Conservation (phyloP, 352 stramenopile genomes). For the Discostella stelligera region DNA sequence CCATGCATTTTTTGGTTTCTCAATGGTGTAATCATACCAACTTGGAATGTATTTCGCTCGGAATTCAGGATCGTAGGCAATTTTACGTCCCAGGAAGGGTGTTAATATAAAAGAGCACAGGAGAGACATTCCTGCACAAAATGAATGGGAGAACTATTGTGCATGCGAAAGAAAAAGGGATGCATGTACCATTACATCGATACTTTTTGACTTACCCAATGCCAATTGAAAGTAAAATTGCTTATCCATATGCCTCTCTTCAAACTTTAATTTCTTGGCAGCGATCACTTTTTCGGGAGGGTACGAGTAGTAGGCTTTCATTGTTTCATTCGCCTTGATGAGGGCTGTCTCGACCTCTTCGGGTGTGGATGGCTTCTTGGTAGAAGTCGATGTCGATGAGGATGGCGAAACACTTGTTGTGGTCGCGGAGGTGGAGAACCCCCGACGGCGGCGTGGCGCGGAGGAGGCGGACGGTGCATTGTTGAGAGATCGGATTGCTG, state of each 20-base stretch:
- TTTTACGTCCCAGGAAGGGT: slow-evolving; percentile 72
- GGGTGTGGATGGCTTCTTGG: slow-evolving; percentile 24
- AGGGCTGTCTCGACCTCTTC: slow-evolving; percentile 57
- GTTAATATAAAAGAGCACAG: slow-evolving; percentile 61
- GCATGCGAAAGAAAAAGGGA: too few species aligned
- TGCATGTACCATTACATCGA: too few species aligned
- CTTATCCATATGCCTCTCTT: slow-evolving; percentile 34
- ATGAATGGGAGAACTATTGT: not conserved
- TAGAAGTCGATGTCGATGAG: not conserved
- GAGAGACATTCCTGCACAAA: slow-evolving; percentile 44
- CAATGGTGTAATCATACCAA: slow-evolving; percentile 78
- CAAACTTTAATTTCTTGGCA: slow-evolving; percentile 35
- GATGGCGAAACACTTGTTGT: not conserved
- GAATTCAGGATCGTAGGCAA: slow-evolving; percentile 77
- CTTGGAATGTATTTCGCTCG: slow-evolving; percentile 67
- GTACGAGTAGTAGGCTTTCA: slow-evolving; percentile 63
- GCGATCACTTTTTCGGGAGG: slow-evolving; percentile 52
- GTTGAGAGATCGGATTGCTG: not conserved
- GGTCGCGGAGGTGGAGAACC: not conserved
- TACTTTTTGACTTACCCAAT: slow-evolving; percentile 31
- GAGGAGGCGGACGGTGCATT: not conserved
- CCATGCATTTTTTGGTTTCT: slow-evolving; percentile 66
- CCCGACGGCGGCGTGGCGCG: not conserved
- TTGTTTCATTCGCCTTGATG: slow-evolving; percentile 59
- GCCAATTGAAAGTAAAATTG: slow-evolving; percentile 63